A percentile compares a stretch with the other conserved stretches of the same genome.
These are phyloP conservation scores for Debaryomyces hansenii DNA, from an alignment of 805 yeast species.

Conservation along the genomic window DNA sequence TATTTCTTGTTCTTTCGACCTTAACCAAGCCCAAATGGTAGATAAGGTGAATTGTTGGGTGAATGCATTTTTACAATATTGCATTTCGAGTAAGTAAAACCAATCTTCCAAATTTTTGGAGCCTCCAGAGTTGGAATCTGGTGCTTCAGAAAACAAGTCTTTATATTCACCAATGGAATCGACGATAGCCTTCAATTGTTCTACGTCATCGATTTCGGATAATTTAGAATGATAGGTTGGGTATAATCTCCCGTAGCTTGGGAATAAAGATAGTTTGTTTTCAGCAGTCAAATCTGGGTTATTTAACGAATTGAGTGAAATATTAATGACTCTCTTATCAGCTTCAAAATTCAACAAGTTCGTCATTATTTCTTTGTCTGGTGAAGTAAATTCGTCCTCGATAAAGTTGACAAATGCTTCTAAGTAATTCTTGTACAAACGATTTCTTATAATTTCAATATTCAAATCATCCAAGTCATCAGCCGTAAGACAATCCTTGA, in stretches of 20 bases:
- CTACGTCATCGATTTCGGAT: conserved; percentile 80
- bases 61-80: conserved; percentile 85
- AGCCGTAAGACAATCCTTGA: conserved; percentile 81
- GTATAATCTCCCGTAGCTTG: conserved; percentile 77
- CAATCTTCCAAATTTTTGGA: conserved; percentile 86
- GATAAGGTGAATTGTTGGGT: conserved; percentile 93
- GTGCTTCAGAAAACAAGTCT: conserved; percentile 46
- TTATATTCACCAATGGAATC: conserved; percentile 66
- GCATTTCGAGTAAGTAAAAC: conserved; percentile 90
- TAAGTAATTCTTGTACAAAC: conserved; percentile 86
- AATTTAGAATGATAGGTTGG: conserved; percentile 67
- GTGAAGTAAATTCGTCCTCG: conserved; percentile 58
- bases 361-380: conserved; percentile 80
- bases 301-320: conserved; percentile 84
- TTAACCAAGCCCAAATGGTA: conserved; percentile 95
- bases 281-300: conserved; percentile 71
- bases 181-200: conserved; percentile 68
- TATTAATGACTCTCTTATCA: conserved; percentile 91
- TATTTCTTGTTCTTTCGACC: conserved; percentile 94
- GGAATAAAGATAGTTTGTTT: conserved; percentile 71
- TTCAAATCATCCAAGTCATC: conserved; percentile 93
- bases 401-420: conserved; percentile 81
- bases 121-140: conserved; percentile 38
- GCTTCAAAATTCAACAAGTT: conserved; percentile 85
- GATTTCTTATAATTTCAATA: conserved; percentile 91